These are phyloP conservation scores for Scutellaria galericulata DNA, from an alignment of 257 asterid species.

Conservation along the genomic window DNA sequence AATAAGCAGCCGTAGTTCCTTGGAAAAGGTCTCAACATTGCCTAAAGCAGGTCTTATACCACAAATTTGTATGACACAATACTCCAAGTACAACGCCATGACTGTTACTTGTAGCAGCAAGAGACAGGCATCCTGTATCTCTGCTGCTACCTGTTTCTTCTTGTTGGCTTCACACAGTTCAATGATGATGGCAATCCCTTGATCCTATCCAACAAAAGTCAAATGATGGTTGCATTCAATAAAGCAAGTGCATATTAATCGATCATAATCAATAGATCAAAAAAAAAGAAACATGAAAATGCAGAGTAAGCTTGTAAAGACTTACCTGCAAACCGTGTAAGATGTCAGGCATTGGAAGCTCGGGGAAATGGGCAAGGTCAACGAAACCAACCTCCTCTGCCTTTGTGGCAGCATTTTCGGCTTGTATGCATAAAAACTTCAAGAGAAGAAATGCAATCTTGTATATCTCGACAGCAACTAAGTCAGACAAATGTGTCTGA, in stretches of 20 bases:
- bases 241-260: neutral
- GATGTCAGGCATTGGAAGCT: constrained; percentile 97
- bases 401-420: constrained; percentile 74
- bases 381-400: constrained; percentile 92
- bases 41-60: constrained; percentile 91
- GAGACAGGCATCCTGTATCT: constrained; percentile 60
- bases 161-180: constrained; percentile 84
- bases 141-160: constrained; percentile 58
- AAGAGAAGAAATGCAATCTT: constrained; percentile 74
- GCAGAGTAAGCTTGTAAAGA: constrained; percentile 11
- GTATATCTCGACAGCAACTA: constrained; percentile 72
- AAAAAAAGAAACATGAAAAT: neutral
- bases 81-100: constrained; percentile 88
- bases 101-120: constrained; percentile 68
- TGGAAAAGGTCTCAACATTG: constrained; percentile 76
- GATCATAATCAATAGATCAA: neutral
- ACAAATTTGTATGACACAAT: constrained; percentile 89
- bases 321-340: constrained; percentile 88
- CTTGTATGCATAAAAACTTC: constrained; percentile 81
- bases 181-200: constrained; percentile 70
- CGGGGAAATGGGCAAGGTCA: constrained; percentile 86
- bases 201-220: constrained; percentile 59
- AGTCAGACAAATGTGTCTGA: constrained; percentile 73
- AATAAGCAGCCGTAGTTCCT: constrained; percentile 57
- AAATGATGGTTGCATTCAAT: neutral